Base-by-base conservation (phyloP, 2,329 filamentous ascomycete genomes). In the Aureobasidium sp. region DNA sequence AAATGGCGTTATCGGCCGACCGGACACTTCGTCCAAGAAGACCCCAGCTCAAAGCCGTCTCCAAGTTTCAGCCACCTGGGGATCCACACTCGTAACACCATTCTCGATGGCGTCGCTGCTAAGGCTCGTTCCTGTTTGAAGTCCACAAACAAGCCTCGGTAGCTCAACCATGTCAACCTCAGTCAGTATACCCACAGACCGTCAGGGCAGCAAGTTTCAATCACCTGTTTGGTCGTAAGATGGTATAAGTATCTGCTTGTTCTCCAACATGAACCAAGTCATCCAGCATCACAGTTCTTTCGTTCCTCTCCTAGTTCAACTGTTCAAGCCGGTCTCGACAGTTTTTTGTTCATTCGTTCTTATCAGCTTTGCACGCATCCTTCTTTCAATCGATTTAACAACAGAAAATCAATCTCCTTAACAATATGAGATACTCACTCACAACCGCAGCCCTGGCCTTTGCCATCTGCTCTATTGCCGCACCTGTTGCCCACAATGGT, bases 361-460 rank as follows among this genome's bases (percentile, higher is more conserved):
- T 45, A 27, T 14, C 29, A 35, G 4, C 12, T 25, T 34, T 35
- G 3, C 21, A 35, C 35, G 25, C 30, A 34, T 34, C 14, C 6
- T 25, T 14, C 21, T 35, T 27, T 24, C 48, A 52, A 34, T 52
- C 37, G 27, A 24, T 42, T 25, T 3, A 34, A 34, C 25, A 30
- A 21, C n/a, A n/a, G n/a, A 19, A 25, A 24, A 12, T 2, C 22
- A 39, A 40, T 30, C 19, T 29, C n/a, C 44, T 27, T 24, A 21
- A 48, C 57, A 62, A n/a, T 16, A 66, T 67, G 64, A 64, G 63
- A 57, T 64, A 61, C 50, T 56, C 63, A 41, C 57, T 63, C 50
- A 54, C 54, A 39, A 56, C 63, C 38, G 61, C 65, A 42, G 62
- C 64, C 21, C 57, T 62, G 56, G 61, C 66, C 54, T 57, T 64